Conservation (phyloP, 1,284 basidiomycete genomes). For the Xerocomus minutiporus region DNA sequence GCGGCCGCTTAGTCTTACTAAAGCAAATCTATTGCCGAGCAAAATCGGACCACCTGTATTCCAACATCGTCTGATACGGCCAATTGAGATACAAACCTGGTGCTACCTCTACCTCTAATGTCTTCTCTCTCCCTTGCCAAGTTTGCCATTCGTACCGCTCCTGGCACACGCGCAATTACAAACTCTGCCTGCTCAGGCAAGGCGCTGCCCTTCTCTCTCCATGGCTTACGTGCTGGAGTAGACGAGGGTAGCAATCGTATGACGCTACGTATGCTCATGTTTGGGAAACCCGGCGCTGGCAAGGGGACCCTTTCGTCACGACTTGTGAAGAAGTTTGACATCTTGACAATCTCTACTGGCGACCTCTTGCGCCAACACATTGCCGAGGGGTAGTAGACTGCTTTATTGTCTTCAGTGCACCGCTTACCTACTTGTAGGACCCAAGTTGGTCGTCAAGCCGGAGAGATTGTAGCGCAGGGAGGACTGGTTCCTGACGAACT, state of each 20-base stretch:
- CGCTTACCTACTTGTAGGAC: conserved; percentile 41
- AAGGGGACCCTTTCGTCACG: conserved; percentile 75
- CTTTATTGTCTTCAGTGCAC: neutral
- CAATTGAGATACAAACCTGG: conserved; percentile 16
- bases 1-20: neutral
- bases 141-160: conserved; percentile 10
- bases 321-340: conserved; percentile 72
- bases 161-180: conserved; percentile 33
- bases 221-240: conserved; percentile 35
- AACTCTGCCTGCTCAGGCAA: conserved; percentile 40
- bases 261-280: conserved; percentile 71
- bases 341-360: conserved; percentile 72
- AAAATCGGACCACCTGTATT: conserved; percentile 11
- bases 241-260: conserved; percentile 36
- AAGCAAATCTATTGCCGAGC: conserved; percentile 1
- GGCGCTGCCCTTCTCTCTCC: conserved; percentile 52
- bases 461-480: conserved; percentile 72
- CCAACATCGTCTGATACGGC: conserved; percentile 16
- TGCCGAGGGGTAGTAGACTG: conserved; percentile 46
- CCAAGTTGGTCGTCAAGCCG: conserved; percentile 65
- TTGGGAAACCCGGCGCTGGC: conserved; percentile 77
- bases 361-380: conserved; percentile 81
- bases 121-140: conserved; percentile 14
- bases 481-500: conserved; percentile 74
- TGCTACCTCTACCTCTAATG: conserved; percentile 14